Base-by-base conservation (phyloP, 2,329 filamentous ascomycete species). In the Ascochyta rabiei region DNA sequence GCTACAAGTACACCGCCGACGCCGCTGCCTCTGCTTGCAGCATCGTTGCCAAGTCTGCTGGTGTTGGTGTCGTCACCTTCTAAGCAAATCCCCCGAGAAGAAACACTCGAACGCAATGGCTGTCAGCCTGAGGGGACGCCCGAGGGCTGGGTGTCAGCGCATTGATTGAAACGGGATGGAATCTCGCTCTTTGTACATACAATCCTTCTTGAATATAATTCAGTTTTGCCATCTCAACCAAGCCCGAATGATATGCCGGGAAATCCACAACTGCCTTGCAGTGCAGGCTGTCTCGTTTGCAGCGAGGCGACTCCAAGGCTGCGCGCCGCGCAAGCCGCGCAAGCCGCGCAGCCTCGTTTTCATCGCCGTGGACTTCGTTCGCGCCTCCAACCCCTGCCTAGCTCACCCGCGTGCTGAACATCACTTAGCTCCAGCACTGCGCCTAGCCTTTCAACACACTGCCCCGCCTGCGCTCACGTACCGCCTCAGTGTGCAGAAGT, bases 1-100 rank as follows among this genome's bases (percentile, higher is more conserved):
- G 80, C 2, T 86, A 87, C 68, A 67, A 71, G 35, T 86, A 86
- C 73, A 75, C 71, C 18, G 54, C 57, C 30, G 69, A 71, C 30
- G 33, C 67, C 42, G 69, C 67, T 46, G 63, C 62, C 8, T 60
- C 53, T 13, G 67, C 53, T 21, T 72, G 69, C 59, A 53, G 30
- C 9, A 71, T 71, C 37, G 64, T 70, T 13, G 55, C 59, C 8
- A 66, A 68, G 61, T 68, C 66, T 35, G 69, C 61, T 55, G 69
- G 69, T 61, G 64, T 68, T 34, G 69, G 69, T 51, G 66, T 72
- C 26, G 64, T 72, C 26, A 71, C 66, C 15, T 72, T 67, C 45
- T 72, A 65, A 55, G 48, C 24, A 26, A 38, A 26, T 19, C 23
- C 6, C 24, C 16, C 12, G 24, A n/a, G 18, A 38, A n/a, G 9